Evolutionary conservation across 768 basidiomycete genomes (phyloP).

Genomic region (Amanita phalloides): DNA sequence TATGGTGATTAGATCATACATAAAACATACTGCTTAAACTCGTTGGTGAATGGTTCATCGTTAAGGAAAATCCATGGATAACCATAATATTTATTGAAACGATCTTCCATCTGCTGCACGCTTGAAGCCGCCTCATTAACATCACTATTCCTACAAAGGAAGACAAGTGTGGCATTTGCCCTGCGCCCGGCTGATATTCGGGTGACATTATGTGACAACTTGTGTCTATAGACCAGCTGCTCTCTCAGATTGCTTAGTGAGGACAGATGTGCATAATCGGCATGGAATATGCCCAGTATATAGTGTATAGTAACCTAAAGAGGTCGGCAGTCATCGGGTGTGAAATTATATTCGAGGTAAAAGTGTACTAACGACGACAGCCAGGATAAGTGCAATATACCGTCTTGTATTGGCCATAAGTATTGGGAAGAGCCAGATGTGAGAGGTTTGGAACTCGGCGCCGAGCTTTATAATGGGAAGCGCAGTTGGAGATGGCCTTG

Average conservation of each 20-base stretch:
- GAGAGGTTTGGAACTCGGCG: not conserved
- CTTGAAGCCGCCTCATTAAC: slow-evolving; percentile 41
- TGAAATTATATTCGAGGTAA: not conserved
- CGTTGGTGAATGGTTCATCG: slow-evolving; percentile 64
- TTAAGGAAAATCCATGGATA: slow-evolving; percentile 87
- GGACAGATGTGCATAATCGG: slow-evolving; percentile 36
- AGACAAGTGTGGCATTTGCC: slow-evolving; percentile 76
- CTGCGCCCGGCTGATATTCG: slow-evolving; percentile 11
- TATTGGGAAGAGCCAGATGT: not conserved
- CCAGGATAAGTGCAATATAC: slow-evolving; percentile 38
- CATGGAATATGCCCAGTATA: slow-evolving; percentile 38
- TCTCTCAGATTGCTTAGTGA: slow-evolving; percentile 28
- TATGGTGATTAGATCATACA: not conserved
- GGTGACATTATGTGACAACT: not conserved
- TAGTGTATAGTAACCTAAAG: slow-evolving; percentile 45
- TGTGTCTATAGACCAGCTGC: slow-evolving; percentile 9
- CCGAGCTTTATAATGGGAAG: not conserved
- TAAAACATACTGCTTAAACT: slow-evolving; percentile 49
- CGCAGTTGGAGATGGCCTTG: not conserved
- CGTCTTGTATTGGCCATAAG: slow-evolving; percentile 44
- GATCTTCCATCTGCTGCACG: slow-evolving; percentile 65
- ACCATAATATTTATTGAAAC: slow-evolving; percentile 66
- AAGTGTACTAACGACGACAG: slow-evolving; percentile 30
- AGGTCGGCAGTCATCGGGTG: not conserved
- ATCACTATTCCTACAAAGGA: slow-evolving; percentile 52